Evolutionary conservation across 345 rosid genomes (phyloP).

Genomic region (Populus deltoides): DNA sequence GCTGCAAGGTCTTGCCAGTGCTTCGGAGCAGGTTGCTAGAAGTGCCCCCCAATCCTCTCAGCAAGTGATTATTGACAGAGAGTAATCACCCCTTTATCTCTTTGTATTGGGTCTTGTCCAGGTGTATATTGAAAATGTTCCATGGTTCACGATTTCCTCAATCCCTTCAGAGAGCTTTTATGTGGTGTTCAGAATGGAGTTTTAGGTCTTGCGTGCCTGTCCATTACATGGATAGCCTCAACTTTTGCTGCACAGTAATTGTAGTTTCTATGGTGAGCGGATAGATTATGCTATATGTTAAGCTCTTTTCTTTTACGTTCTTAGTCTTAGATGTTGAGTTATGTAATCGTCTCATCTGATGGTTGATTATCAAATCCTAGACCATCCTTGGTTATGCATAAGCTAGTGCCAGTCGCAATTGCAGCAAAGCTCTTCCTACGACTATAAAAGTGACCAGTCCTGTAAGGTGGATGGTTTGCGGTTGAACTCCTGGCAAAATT

Average conservation of each 20-base stretch:
- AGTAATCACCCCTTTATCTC: neutral
- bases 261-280: neutral
- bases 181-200: neutral
- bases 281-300: neutral
- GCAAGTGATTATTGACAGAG: constrained; percentile 9
- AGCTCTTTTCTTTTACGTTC: neutral
- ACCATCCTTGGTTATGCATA: neutral
- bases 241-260: neutral
- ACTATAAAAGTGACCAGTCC: neutral
- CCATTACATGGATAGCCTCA: neutral
- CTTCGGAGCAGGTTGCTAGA: constrained; percentile 36
- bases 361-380: neutral
- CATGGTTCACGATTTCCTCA: neutral
- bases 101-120: neutral
- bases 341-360: neutral
- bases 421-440: neutral
- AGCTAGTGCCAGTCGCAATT: neutral
- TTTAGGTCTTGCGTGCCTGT: neutral
- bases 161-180: neutral
- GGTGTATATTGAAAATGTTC: neutral
- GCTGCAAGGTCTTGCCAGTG: constrained; percentile 60
- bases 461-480: neutral
- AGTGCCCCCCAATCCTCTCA: neutral
- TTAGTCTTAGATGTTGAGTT: neutral
- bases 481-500: neutral